Base-by-base conservation (phyloP, 257 asterid species). In the Penstemon eatonii region DNA sequence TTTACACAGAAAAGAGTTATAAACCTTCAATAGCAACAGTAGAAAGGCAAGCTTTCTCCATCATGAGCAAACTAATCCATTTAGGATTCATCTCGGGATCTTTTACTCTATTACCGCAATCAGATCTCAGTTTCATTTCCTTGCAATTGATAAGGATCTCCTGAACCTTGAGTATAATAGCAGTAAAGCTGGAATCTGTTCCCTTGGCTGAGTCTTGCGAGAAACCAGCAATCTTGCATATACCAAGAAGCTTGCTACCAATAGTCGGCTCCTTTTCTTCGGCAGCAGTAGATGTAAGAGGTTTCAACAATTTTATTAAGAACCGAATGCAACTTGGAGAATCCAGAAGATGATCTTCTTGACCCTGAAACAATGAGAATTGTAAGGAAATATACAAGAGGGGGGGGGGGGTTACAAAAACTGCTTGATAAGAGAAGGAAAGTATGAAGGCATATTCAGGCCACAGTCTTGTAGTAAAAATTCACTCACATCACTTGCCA, bases 1-100 rank as follows among this genome's bases (percentile, higher is more conserved):
- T 45, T 64, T 53, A 66, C 75, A 69, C 51, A 49, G 60, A 8
- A 59, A 66, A 54, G 58, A 73, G 46, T 55, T 73, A n/a, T 44
- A 60, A 47, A 87, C 96, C 96, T 89, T 87, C 96, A 56, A 87
- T 82, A 58, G 95, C 85, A 47, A 85, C 50, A 12, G 82, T 78
- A 52, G 96, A 87, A 64, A 82, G 46, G 82, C 89, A 87, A 67
- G 96, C 95, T 81, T 89, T 89, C 83, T 87, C 95, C 83, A 89
- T 83, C 47, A 87, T 79, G 61, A 89, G 88, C 78, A 89, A 71
- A 74, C 89, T 79, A 74, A 89, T 74, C 96, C 96, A 89, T 73
- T 79, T 87, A 44, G 96, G 84, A 68, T 69, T 84, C 82, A 87
- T 69, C 83, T 83, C 84, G 57, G 88, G 86, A 36, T 75, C 83